A percentile compares a stretch with the other conserved stretches of the same genome.
Conservation (phyloP, 768 basidiomycete species). For the Boletus fagicola region DNA sequence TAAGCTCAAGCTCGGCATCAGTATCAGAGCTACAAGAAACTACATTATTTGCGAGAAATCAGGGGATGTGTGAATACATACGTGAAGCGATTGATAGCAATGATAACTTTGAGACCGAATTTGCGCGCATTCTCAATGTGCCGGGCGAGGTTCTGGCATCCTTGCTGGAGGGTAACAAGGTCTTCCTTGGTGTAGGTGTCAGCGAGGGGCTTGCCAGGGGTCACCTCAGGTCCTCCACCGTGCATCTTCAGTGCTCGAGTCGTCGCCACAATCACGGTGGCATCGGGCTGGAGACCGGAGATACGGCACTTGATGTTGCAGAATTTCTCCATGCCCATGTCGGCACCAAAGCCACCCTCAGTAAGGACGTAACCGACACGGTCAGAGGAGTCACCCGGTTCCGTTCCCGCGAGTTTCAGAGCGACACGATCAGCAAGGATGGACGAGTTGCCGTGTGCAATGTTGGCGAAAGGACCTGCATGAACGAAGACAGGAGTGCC, state of each 20-base stretch:
- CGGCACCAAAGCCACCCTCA: constrained; percentile 97
- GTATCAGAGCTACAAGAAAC: constrained; percentile 70
- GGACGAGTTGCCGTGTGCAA: constrained; percentile 97
- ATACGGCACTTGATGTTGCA: constrained; percentile 99
- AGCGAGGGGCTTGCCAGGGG: constrained; percentile 90
- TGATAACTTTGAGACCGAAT: constrained; percentile 94
- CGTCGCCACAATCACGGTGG: constrained; percentile 93
- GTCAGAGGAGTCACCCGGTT: constrained; percentile 80
- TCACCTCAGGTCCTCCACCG: constrained; percentile 95
- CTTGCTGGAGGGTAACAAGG: constrained; percentile 82
- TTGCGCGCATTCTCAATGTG: constrained; percentile 95
- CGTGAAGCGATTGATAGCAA: constrained; percentile 95
- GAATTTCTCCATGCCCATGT: constrained; percentile 99
- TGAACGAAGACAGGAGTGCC: constrained; percentile 99
- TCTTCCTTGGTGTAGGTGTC: constrained; percentile 95
- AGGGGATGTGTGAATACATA: constrained; percentile 43
- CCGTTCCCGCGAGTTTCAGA: constrained; percentile 93
- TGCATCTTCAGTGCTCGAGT: constrained; percentile 99
- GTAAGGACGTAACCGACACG: constrained; percentile 94
- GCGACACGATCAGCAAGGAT: constrained; percentile 97
- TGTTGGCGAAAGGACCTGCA: constrained; percentile 98
- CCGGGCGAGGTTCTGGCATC: constrained; percentile 88
- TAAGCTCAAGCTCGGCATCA: constrained; percentile 80
- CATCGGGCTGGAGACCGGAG: constrained; percentile 91
- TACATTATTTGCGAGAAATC: neutral